These are phyloP conservation scores for Immersiporthe knoxdaviesiana DNA, from an alignment of 2,329 filamentous ascomycete species.

Conservation along the genomic window DNA sequence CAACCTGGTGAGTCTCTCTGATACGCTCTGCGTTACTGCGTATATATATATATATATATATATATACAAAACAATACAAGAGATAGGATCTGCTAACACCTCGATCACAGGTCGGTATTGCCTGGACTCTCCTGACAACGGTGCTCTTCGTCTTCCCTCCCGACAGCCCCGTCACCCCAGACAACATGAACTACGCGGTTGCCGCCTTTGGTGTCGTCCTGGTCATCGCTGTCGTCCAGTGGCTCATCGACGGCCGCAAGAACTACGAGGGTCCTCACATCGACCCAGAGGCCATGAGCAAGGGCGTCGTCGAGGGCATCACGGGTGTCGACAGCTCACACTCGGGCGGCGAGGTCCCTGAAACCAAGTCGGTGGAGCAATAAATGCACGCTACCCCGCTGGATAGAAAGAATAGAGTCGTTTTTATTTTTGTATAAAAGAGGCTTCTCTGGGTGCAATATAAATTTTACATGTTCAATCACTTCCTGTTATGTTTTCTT, in stretches of 20 bases:
- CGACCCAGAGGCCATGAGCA: slow-evolving; percentile 32
- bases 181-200: slow-evolving; percentile 68
- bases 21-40: neutral
- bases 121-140: slow-evolving; percentile 71
- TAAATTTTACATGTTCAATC: neutral
- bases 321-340: slow-evolving; percentile 22
- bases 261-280: slow-evolving; percentile 47
- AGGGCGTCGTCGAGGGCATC: slow-evolving; percentile 32
- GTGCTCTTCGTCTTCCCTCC: slow-evolving; percentile 78
- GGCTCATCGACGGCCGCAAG: slow-evolving; percentile 54
- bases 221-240: slow-evolving; percentile 47
- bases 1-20: slow-evolving; percentile 32
- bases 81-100: slow-evolving; percentile 33
- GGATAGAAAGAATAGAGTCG: neutral
- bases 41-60: too few species aligned
- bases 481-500: neutral
- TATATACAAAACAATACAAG: neutral
- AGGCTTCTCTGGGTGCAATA: neutral
- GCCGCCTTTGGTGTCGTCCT: slow-evolving; percentile 54
- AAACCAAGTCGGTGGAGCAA: slow-evolving; percentile 21
- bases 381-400: neutral
- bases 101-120: slow-evolving; percentile 53
- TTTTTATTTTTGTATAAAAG: neutral
- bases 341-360: slow-evolving; percentile 7
- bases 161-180: slow-evolving; percentile 62